Evolutionary conservation across 352 stramenopile species (phyloP).

Genomic region (Phytopythium aichiense): DNA sequence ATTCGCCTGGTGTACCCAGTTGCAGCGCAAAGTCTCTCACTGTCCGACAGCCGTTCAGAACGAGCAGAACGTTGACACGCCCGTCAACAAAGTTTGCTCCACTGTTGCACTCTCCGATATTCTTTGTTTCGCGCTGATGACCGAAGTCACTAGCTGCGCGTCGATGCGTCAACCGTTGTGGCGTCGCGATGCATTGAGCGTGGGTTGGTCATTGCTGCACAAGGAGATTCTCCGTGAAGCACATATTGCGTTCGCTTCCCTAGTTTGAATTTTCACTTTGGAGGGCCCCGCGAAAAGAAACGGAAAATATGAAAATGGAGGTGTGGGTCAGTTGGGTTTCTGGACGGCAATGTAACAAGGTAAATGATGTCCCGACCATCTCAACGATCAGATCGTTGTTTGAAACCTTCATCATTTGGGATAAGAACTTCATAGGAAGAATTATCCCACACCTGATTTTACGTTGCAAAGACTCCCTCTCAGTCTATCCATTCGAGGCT

Average conservation of each 20-base stretch:
- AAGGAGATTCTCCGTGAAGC: too few relatives aligned
- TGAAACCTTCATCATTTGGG: slow-evolving; percentile 83
- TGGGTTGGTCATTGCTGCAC: too few relatives aligned
- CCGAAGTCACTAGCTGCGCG: too few relatives aligned
- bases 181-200: too few relatives aligned
- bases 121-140: too few relatives aligned
- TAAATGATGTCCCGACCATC: slow-evolving; percentile 70
- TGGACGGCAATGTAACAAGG: slow-evolving; percentile 78
- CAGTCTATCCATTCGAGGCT: background rate
- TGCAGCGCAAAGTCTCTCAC: background rate
- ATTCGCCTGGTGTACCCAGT: background rate
- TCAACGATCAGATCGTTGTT: slow-evolving; percentile 55
- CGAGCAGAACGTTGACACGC: too few relatives aligned
- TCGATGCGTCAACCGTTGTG: too few relatives aligned
- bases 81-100: too few relatives aligned
- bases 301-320: slow-evolving; percentile 8
- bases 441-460: slow-evolving; percentile 69
- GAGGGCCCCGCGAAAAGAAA: background rate
- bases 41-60: background rate
- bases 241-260: background rate
- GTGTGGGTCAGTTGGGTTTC: slow-evolving; percentile 64
- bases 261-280: background rate
- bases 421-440: slow-evolving; percentile 82
- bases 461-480: fast-evolving
- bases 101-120: too few relatives aligned